These are phyloP conservation scores for Debaryomyces sp. DNA, from an alignment of 1,139 yeast genomes.

Conservation along the genomic window DNA sequence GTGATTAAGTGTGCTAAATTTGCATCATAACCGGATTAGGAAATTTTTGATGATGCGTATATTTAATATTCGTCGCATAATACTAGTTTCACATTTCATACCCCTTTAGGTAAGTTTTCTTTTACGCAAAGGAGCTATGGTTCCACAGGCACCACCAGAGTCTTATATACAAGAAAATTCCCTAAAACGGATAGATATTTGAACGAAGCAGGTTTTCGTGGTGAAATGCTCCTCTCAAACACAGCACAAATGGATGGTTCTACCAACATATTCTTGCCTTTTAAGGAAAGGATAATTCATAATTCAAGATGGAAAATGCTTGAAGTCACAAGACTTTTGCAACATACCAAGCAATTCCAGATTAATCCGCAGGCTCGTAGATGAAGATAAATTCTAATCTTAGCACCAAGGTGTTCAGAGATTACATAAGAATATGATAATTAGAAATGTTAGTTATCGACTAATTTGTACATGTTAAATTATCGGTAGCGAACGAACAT, in stretches of 20 bases:
- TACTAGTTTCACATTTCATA: background rate
- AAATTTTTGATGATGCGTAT: slow-evolving; percentile 6
- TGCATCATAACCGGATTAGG: slow-evolving; percentile 11
- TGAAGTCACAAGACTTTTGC: background rate
- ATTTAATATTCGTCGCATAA: slow-evolving; percentile 1
- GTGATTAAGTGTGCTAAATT: slow-evolving; percentile 8
- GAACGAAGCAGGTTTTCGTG: background rate
- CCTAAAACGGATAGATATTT: background rate
- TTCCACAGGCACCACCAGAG: background rate
- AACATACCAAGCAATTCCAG: background rate
- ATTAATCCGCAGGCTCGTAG: background rate
- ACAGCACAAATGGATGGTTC: background rate
- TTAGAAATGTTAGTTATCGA: background rate
- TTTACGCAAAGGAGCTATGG: background rate
- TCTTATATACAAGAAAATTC: background rate
- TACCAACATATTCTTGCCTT: background rate
- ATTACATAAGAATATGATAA: background rate
- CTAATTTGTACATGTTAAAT: background rate
- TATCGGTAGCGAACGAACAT: background rate
- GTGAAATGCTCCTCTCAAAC: background rate
- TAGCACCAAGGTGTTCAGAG: background rate
- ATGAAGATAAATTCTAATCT: background rate
- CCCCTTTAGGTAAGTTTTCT: slow-evolving; percentile 6
- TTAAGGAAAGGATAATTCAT: background rate
- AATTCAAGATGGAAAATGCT: background rate